Evolutionary conservation across 2,329 filamentous ascomycete species (phyloP).

Genomic region (Aschersonia sp.): DNA sequence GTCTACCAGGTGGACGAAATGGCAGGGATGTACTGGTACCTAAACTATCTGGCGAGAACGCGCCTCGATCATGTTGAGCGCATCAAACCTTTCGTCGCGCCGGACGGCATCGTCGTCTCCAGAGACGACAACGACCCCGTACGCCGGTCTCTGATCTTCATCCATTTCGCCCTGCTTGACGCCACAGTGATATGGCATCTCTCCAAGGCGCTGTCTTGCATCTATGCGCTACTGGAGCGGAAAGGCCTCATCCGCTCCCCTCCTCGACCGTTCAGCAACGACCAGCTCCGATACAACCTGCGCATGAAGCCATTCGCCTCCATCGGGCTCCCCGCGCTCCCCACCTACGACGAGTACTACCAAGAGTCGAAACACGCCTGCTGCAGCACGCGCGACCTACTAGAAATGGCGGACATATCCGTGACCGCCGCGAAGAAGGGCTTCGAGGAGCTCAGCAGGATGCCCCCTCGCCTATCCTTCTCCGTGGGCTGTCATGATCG

Average conservation of each 20-base stretch:
- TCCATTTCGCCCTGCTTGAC: slow-evolving; percentile 49
- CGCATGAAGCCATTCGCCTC: slow-evolving; percentile 73
- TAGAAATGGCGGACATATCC: slow-evolving; percentile 30
- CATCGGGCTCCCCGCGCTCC: slow-evolving; percentile 53
- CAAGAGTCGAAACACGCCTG: slow-evolving; percentile 25
- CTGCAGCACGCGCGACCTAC: slow-evolving; percentile 22
- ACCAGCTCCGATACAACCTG: slow-evolving; percentile 60
- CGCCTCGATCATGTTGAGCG: slow-evolving; percentile 56
- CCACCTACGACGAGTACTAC: slow-evolving; percentile 47
- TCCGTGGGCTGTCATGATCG: slow-evolving; percentile 41
- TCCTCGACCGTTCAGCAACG: slow-evolving; percentile 49
- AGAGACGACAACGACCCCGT: neutral
- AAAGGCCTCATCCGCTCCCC: slow-evolving; percentile 37
- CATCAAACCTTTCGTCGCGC: slow-evolving; percentile 48
- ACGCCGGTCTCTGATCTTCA: slow-evolving; percentile 33
- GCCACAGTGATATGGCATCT: slow-evolving; percentile 47
- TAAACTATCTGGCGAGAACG: slow-evolving; percentile 59
- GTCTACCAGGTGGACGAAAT: slow-evolving; percentile 80
- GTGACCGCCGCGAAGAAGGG: slow-evolving; percentile 35
- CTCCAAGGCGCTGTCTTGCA: slow-evolving; percentile 36
- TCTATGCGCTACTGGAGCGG: slow-evolving; percentile 55
- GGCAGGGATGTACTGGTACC: slow-evolving; percentile 81
- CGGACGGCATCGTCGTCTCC: too few species aligned
- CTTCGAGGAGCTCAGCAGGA: slow-evolving; percentile 39
- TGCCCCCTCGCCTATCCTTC: slow-evolving; percentile 37